Conservation (phyloP, 1,284 basidiomycete species). For the Macrocybe sp. region DNA sequence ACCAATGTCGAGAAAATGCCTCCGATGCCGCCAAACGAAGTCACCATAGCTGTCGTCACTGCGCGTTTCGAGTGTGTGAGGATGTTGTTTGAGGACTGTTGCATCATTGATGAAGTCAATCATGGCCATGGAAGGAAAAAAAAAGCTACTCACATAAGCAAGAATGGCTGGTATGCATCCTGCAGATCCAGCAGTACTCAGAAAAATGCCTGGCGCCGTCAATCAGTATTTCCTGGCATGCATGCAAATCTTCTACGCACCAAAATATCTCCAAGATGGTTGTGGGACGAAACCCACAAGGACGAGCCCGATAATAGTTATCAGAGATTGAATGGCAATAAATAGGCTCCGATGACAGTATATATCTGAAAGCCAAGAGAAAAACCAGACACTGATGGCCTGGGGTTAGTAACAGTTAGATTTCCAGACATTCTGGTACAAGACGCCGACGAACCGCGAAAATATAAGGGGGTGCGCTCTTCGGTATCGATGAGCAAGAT, state of each 20-base stretch:
- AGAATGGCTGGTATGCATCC: slow-evolving; percentile 41
- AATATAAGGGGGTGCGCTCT: slow-evolving; percentile 44
- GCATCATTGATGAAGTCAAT: slow-evolving; percentile 6
- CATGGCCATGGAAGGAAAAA: not conserved
- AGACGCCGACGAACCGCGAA: slow-evolving; percentile 30
- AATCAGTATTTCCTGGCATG: slow-evolving; percentile 3
- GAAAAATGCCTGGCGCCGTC: slow-evolving; percentile 32
- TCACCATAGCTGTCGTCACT: slow-evolving; percentile 36
- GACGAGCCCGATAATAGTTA: slow-evolving; percentile 34
- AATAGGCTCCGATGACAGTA: slow-evolving; percentile 34
- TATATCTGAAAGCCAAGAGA: slow-evolving; percentile 42
- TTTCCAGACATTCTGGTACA: not conserved
- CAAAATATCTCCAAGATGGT: slow-evolving; percentile 35
- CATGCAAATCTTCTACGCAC: slow-evolving; percentile 19
- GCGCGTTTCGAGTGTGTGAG: slow-evolving; percentile 42
- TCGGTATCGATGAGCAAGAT: not conserved
- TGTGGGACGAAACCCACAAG: slow-evolving; percentile 33
- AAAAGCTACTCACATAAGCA: slow-evolving; percentile 35
- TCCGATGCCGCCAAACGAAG: slow-evolving; percentile 40
- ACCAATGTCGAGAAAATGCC: slow-evolving; percentile 38
- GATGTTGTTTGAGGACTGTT: slow-evolving; percentile 41
- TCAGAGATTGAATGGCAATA: slow-evolving; percentile 34
- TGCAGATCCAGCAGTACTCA: slow-evolving; percentile 37
- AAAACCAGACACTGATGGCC: slow-evolving; percentile 34
- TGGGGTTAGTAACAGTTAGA: slow-evolving; percentile 11